Evolutionary conservation across 2,329 filamentous ascomycete genomes (phyloP).

Genomic region (Fusarium albosuccineum): DNA sequence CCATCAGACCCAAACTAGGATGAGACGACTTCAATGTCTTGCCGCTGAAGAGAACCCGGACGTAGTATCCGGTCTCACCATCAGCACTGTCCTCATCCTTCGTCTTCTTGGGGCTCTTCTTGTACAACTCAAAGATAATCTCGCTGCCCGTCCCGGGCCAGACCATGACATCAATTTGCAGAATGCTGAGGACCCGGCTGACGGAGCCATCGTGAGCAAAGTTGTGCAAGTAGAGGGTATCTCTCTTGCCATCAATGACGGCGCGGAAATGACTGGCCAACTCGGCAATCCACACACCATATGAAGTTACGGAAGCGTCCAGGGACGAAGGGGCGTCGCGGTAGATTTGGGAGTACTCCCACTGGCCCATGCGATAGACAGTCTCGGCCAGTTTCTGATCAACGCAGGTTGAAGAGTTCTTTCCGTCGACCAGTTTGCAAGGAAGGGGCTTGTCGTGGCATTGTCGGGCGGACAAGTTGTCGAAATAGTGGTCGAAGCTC

Average conservation of each 20-base stretch:
- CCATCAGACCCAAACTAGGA: constrained; percentile 74
- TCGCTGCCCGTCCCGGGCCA: constrained; percentile 88
- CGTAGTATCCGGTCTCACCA: constrained; percentile 57
- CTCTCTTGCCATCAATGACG: constrained; percentile 56
- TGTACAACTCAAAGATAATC: constrained; percentile 80
- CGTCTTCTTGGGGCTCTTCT: constrained; percentile 45
- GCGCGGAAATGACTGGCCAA: constrained; percentile 74
- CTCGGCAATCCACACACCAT: constrained; percentile 82
- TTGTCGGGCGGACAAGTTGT: constrained; percentile 83
- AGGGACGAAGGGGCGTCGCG: constrained; percentile 75
- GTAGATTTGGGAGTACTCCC: constrained; percentile 85
- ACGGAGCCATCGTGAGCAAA: constrained; percentile 84
- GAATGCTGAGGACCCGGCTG: constrained; percentile 73
- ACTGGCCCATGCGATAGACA: constrained; percentile 82
- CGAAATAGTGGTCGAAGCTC: constrained; percentile 85
- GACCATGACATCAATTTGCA: constrained; percentile 79
- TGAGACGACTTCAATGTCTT: constrained; percentile 75
- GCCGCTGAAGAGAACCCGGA: constrained; percentile 80
- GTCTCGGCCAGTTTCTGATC: constrained; percentile 72
- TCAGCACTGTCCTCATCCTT: background rate
- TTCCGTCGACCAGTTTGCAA: constrained; percentile 66
- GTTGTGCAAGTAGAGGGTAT: constrained; percentile 75
- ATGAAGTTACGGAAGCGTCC: constrained; percentile 69
- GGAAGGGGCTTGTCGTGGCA: constrained; percentile 81
- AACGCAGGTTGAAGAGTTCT: constrained; percentile 69